Base-by-base conservation (phyloP, 2,329 filamentous ascomycete genomes). In the Pseudocercospora crystallina region DNA sequence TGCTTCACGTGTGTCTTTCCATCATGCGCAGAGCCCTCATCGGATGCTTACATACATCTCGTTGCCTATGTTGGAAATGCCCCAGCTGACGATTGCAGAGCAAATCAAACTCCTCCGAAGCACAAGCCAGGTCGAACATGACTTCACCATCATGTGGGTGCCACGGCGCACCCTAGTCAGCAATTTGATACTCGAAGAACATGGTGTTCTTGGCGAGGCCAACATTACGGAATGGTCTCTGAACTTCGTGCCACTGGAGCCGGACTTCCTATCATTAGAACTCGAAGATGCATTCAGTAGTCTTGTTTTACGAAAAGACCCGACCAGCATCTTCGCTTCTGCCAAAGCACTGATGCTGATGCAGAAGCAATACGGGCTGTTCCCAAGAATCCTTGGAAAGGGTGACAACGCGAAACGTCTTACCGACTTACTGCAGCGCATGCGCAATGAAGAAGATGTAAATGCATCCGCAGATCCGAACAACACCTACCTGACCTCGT, bases 81-180 rank as follows among this genome's bases (percentile, higher is more conserved):
- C 13, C 14, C 20, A 13, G 46, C 56, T 59, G 33, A 59, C 32
- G 12, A 30, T 3, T 56, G 31, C 49, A 96, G 92, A 89, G 61
- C 90, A 97, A 76, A 90, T 97, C 63, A 92, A 91, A 70, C 85
- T 89, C 54, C 78, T 97, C 51, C 89, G 92, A 64, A 87, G 86
- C 65, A 90, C 94, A 70, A 91, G 87, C 67, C 87, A 90, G 65
- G 89, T 86, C 40, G 89, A 90, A 60, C 94, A 99, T 80, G 92
- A 99, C 63, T 96, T 97, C 68, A 92, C 91, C 57, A 87, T 99
- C 62, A 92, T 96, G 68, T 97, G 94, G 89, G 88, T 95, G 36
- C 92, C 95, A 5, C 84, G 94, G 51, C 87, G 94, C 55, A 97
- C 94, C 3, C 77, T 95, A 47, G 86, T 97, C 47, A 94, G 90